Percentiles rank a stretch among this genome's conserved stretches.
phyloP scores from a whole-genome alignment of 805 yeast genomes.

The Debaryomyces tyrocola region DNA sequence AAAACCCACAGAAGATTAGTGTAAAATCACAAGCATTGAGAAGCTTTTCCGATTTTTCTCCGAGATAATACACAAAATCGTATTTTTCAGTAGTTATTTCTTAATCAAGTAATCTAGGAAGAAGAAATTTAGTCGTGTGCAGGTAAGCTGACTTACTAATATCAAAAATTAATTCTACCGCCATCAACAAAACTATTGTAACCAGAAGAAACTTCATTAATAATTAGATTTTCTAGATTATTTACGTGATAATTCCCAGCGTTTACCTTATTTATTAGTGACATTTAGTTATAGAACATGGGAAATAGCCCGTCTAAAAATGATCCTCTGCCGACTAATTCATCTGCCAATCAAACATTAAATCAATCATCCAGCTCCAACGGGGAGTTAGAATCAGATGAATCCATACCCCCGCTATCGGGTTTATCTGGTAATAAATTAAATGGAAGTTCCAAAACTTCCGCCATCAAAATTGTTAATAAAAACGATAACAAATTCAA shows the following conservation, averaged over 20 bases:
- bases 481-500: conserved; percentile 1
- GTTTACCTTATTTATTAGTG: background rate
- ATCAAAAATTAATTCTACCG: too few species aligned
- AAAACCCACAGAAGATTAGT: too few species aligned
- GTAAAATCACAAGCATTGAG: too few species aligned
- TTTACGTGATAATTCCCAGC: background rate
- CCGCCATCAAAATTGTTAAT: conserved; percentile 5
- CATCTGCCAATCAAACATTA: conserved; percentile 20
- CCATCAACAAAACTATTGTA: too few species aligned
- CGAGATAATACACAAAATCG: too few species aligned
- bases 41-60: too few species aligned
- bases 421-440: conserved; percentile 9
- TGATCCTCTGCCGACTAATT: conserved; percentile 47
- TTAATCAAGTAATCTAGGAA: too few species aligned
- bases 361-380: conserved; percentile 22
- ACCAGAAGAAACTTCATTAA: background rate
- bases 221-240: background rate
- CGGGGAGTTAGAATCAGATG: conserved; percentile 43
- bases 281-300: conserved; percentile 30
- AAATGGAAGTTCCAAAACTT: conserved; percentile 1
- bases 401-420: conserved; percentile 45
- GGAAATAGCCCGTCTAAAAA: conserved; percentile 67
- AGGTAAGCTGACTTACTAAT: background rate
- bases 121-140: background rate
- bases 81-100: too few species aligned